Base-by-base conservation (phyloP, 2,329 filamentous ascomycete species). In the Myotisia sp. region DNA sequence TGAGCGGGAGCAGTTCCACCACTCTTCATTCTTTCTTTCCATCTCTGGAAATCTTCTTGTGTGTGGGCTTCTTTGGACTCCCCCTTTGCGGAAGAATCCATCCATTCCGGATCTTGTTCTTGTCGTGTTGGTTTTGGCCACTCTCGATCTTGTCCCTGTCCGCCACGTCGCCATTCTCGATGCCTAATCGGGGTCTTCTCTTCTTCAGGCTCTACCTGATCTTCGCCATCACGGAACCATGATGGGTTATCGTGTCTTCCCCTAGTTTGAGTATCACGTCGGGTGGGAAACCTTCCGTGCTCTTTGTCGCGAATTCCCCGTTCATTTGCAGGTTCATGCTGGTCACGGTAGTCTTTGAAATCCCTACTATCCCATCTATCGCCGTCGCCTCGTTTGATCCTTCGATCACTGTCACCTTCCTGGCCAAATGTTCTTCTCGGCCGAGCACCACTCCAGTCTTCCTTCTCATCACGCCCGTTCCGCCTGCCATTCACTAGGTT, bases 41-140 rank as follows among this genome's bases (percentile, higher is more conserved):
- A 94, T 45, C 82, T 82, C 59, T 92, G 79, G 55, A 94, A 92
- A 45, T 94, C 86, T 50, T 92, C 85, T 48, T 83, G 78, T 1
- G 85, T 93, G 47, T 83, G 80, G 4, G 68, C 71, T 47, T 79
- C 73, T 22, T 70, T 63, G 47, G 78, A 74, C 33, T 82, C 78
- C 38, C 79, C 76, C 14, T 68, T 59, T 28, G 65, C 68, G 10
- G 75, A 74, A 38, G 77, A 70, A 50, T 92, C 84, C 56, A 93
- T 68, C 87, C 86, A 93, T 56, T 93, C 86, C 4, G 87, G 86
- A 33, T 92, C 83, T 43, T 81, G 76, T 51, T 92, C 84, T 43
- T 70, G 56, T 42, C 65, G 70, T 24, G 55, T 60, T 36, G 63
- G 62, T 30, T 65, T 56, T 37, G 57, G 65, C 67, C 67, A 71